Evolutionary conservation across 2,329 filamentous ascomycete species (phyloP).

Genomic region (Aspergillus fijiensis): DNA sequence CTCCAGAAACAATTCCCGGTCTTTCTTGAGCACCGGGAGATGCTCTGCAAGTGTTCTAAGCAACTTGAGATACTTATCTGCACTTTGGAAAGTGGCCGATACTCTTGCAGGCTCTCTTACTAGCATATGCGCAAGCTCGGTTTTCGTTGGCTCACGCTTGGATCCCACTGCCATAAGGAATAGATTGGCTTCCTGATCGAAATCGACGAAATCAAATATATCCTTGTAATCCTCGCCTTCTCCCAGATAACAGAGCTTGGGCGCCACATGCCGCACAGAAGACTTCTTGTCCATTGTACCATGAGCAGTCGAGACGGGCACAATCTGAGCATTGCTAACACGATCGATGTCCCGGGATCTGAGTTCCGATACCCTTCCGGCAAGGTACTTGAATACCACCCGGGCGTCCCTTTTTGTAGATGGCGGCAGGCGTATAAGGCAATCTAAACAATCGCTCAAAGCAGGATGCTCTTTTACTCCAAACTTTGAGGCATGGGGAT

Average conservation of each 20-base stretch:
- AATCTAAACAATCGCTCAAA: constrained; percentile 72
- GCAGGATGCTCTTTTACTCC: constrained; percentile 81
- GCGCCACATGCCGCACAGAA: constrained; percentile 59
- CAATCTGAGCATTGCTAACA: constrained; percentile 66
- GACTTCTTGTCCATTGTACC: constrained; percentile 43
- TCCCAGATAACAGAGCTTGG: constrained; percentile 78
- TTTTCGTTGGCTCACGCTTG: constrained; percentile 83
- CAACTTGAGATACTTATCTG: constrained; percentile 83
- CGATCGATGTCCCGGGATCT: constrained; percentile 59
- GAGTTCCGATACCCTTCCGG: constrained; percentile 72
- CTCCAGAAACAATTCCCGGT: constrained; percentile 73
- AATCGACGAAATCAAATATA: constrained; percentile 97
- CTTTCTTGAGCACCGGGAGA: constrained; percentile 66
- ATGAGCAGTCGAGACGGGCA: constrained; percentile 58
- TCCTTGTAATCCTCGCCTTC: constrained; percentile 71
- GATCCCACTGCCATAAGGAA: constrained; percentile 88
- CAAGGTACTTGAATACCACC: constrained; percentile 78
- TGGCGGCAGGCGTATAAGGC: constrained; percentile 71
- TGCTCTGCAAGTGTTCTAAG: constrained; percentile 78
- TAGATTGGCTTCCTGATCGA: constrained; percentile 79
- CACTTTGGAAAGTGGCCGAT: constrained; percentile 72
- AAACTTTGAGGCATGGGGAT: constrained; percentile 78
- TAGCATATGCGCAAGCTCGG: constrained; percentile 80
- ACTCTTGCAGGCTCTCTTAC: constrained; percentile 80
- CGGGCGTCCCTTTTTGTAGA: constrained; percentile 64